phyloP scores from a whole-genome alignment of 768 basidiomycete genomes.

The Psilocybe tampanensis region DNA sequence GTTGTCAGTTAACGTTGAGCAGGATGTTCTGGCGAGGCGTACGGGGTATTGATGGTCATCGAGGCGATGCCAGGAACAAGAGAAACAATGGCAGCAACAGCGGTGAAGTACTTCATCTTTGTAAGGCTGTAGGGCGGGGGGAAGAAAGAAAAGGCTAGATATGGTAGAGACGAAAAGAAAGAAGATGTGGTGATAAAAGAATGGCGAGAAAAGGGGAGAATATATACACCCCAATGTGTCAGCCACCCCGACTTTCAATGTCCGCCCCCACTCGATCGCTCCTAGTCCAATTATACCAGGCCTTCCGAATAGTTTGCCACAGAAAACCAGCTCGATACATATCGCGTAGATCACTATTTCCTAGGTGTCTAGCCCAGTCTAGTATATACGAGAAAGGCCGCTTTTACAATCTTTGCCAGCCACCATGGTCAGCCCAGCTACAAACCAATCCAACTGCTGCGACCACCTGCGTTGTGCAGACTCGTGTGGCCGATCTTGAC shows the following conservation, averaged over 20 bases:
- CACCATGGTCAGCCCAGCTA: constrained; percentile 21
- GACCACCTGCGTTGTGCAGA: constrained; percentile 88
- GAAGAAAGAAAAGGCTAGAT: constrained; percentile 11
- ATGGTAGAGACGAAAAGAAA: constrained; percentile 11
- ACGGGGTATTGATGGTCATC: constrained; percentile 74
- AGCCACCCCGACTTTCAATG: constrained; percentile 27
- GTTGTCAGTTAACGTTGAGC: not conserved
- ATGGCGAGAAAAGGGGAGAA: constrained; percentile 5
- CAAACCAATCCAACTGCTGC: constrained; percentile 93
- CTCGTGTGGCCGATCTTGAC: constrained; percentile 95
- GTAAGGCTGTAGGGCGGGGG: constrained; percentile 14
- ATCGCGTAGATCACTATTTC: not conserved
- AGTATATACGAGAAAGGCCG: not conserved
- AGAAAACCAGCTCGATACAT: not conserved
- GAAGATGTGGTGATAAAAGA: constrained; percentile 7
- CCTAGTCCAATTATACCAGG: not conserved
- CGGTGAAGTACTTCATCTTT: constrained; percentile 40
- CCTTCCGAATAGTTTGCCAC: not conserved
- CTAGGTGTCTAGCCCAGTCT: not conserved
- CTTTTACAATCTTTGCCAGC: constrained; percentile 1
- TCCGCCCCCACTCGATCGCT: constrained; percentile 29
- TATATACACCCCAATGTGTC: constrained; percentile 28
- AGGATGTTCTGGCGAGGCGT: constrained; percentile 28
- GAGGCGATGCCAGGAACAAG: constrained; percentile 38
- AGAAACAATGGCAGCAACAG: constrained; percentile 36